A percentile compares a stretch with the other conserved stretches of the same genome.
Evolutionary conservation across 306 rosid species (phyloP).

Genomic region (Alnus glutinosa): DNA sequence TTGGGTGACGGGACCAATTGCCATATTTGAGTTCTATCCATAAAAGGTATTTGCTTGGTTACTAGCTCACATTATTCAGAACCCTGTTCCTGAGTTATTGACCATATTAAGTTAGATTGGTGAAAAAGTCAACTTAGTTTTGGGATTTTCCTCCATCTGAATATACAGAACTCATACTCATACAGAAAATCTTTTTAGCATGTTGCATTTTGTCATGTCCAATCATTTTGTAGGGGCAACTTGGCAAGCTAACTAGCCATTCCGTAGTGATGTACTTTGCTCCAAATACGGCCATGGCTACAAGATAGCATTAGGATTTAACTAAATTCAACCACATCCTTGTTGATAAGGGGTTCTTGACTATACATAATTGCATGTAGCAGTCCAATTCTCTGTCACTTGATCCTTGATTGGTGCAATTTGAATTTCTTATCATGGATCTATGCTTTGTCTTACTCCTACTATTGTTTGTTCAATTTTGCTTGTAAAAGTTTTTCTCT

Average conservation of each 20-base stretch:
- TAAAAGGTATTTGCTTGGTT: conserved; percentile 11
- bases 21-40: conserved; percentile 7
- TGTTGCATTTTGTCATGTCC: too few species aligned
- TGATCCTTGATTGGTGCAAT: background rate
- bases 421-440: background rate
- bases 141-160: background rate
- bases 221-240: background rate
- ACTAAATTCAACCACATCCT: background rate
- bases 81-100: conserved; percentile 1
- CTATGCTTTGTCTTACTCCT: background rate
- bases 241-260: background rate
- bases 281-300: background rate
- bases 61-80: background rate
- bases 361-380: too few species aligned
- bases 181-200: too few species aligned
- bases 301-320: background rate
- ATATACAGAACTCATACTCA: background rate
- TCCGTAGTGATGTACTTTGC: background rate
- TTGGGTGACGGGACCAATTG: conserved; percentile 1
- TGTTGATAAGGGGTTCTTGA: too few species aligned
- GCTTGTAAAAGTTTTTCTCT: background rate
- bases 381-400: background rate
- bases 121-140: background rate
- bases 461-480: background rate
- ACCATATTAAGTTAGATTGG: background rate